Percentiles rank a stretch among this genome's conserved stretches.
These are phyloP conservation scores for Diplodia sapinea DNA, from an alignment of 2,329 filamentous ascomycete species.

Conservation along the genomic window DNA sequence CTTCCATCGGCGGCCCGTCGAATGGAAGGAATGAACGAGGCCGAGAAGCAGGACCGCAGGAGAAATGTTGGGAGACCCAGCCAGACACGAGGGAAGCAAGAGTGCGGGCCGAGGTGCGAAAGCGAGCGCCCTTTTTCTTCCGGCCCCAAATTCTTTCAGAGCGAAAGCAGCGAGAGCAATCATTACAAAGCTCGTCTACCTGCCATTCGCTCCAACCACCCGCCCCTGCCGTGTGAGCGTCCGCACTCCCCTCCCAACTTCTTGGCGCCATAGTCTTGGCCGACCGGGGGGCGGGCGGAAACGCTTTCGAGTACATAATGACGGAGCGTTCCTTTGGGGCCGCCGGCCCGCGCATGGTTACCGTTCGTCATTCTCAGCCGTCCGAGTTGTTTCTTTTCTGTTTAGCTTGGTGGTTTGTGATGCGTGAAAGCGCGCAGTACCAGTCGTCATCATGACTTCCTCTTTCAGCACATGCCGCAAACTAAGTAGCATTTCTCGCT, in stretches of 20 bases:
- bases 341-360: neutral
- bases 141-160: too few species aligned
- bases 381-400: neutral
- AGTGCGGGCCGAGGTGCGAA: too few species aligned
- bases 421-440: neutral
- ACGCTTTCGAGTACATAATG: neutral
- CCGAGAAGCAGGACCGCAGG: too few species aligned
- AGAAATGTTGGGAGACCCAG: too few species aligned
- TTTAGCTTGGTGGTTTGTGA: neutral
- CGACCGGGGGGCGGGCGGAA: neutral
- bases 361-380: neutral
- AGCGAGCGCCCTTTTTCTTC: too few species aligned
- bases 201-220: neutral
- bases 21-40: too few species aligned
- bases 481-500: neutral
- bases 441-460: neutral
- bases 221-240: neutral
- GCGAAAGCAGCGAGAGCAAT: too few species aligned
- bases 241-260: neutral
- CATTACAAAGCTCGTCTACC: too few species aligned
- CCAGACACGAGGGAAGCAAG: too few species aligned
- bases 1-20: too few species aligned
- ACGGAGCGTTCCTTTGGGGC: neutral
- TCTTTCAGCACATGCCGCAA: neutral
- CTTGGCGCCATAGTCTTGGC: neutral